A percentile compares a stretch with the other conserved stretches of the same genome.
Conservation (phyloP, 768 basidiomycete species). For the Boletus rex-veris region DNA sequence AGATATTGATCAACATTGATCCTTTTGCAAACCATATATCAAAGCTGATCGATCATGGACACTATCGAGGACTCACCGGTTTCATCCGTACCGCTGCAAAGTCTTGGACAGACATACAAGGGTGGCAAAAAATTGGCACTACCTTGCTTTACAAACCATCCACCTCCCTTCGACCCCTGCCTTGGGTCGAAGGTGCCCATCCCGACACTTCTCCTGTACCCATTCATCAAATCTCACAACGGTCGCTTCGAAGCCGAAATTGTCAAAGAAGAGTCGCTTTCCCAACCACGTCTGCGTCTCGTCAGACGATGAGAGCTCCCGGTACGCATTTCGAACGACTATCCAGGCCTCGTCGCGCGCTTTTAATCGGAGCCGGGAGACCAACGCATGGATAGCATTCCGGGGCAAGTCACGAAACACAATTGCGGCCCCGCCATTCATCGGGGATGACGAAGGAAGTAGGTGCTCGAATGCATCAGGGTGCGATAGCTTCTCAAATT, state of each 20-base stretch:
- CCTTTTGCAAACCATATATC: too few species aligned
- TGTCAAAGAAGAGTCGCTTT: slow-evolving; percentile 45
- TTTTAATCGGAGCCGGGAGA: slow-evolving; percentile 48
- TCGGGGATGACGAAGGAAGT: slow-evolving; percentile 7
- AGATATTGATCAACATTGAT: too few species aligned
- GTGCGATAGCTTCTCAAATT: slow-evolving; percentile 45
- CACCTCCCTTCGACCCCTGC: slow-evolving; percentile 58
- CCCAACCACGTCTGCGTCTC: slow-evolving; percentile 47
- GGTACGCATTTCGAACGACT: slow-evolving; percentile 58
- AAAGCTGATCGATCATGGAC: too few species aligned
- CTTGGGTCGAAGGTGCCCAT: slow-evolving; percentile 52
- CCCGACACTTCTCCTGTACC: slow-evolving; percentile 40
- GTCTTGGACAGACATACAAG: not conserved
- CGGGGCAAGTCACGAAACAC: slow-evolving; percentile 26
- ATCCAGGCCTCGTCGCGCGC: slow-evolving; percentile 55
- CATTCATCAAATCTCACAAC: slow-evolving; percentile 46
- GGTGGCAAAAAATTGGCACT: not conserved
- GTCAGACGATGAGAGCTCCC: slow-evolving; percentile 46
- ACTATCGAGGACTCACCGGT: too few species aligned
- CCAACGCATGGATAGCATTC: slow-evolving; percentile 43
- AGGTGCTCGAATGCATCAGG: slow-evolving; percentile 25
- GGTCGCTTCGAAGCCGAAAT: slow-evolving; percentile 27
- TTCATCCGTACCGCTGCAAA: too few species aligned
- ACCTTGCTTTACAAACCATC: slow-evolving; percentile 55
- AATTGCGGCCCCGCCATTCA: not conserved